Conservation (phyloP, 768 basidiomycete genomes). For the Lactarius psammicola region DNA sequence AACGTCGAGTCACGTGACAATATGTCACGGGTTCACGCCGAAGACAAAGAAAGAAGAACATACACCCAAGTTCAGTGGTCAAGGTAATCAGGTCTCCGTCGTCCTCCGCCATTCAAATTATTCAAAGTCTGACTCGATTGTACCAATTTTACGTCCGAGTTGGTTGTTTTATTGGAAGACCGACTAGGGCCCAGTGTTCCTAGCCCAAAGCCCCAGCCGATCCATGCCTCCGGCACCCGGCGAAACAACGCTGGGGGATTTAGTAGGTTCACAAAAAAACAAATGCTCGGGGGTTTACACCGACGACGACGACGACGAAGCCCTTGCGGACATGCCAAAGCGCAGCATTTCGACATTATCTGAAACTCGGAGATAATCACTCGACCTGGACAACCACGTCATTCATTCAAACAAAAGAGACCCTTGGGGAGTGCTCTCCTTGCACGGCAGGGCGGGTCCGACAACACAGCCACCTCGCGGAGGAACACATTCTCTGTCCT, state of each 20-base stretch:
- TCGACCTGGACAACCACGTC: not conserved
- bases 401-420: slow-evolving; percentile 3
- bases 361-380: not conserved
- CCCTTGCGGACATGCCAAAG: not conserved
- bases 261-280: not conserved
- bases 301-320: not conserved
- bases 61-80: too few species aligned
- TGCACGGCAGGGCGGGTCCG: not conserved
- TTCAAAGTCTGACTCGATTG: not conserved
- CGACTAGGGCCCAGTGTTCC: not conserved
- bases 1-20: slow-evolving; percentile 9
- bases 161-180: too few species aligned
- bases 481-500: not conserved
- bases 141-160: not conserved
- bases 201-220: not conserved
- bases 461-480: slow-evolving; percentile 5
- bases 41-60: too few species aligned
- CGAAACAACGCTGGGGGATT: not conserved
- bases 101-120: not conserved
- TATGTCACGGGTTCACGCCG: not conserved
- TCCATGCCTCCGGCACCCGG: not conserved
- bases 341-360: slow-evolving; percentile 1
- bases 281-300: not conserved
- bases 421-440: not conserved
- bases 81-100: too few species aligned